Conservation (phyloP, 192 early-diverging fungal genomes). For the Tieghemiomyces parasiticus region DNA sequence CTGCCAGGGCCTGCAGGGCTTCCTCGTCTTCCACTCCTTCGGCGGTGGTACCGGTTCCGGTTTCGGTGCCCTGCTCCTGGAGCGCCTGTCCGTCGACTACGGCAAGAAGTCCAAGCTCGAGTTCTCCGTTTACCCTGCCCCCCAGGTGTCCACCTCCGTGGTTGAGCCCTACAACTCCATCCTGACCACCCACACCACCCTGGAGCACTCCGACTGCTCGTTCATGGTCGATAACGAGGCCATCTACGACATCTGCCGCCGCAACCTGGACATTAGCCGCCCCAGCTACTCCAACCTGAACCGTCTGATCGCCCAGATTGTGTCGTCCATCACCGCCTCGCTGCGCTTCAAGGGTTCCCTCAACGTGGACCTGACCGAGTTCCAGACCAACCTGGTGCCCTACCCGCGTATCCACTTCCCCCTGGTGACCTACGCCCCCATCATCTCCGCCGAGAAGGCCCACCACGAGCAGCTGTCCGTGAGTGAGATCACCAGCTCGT, state of each 20-base stretch:
- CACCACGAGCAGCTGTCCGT: constrained; percentile 94
- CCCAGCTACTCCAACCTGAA: constrained; percentile 97
- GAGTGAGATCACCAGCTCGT: constrained; percentile 88
- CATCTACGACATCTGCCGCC: constrained; percentile 98
- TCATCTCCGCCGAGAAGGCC: constrained; percentile 90
- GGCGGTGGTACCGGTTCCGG: constrained; percentile 99
- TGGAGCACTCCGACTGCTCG: constrained; percentile 97
- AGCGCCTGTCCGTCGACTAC: constrained; percentile 99
- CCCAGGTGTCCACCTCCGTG: constrained; percentile 91
- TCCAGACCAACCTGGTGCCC: constrained; percentile 99
- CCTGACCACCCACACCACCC: constrained; percentile 96
- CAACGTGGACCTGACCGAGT: constrained; percentile 98
- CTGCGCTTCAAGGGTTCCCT: constrained; percentile 97
- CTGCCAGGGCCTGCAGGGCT: constrained; percentile 97
- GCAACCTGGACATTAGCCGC: constrained; percentile 92
- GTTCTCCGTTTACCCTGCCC: constrained; percentile 98
- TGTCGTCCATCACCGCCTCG: constrained; percentile 98
- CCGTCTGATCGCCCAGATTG: constrained; percentile 95
- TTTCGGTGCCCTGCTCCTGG: constrained; percentile 93
- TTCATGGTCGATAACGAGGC: constrained; percentile 99
- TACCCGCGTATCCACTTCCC: constrained; percentile 99
- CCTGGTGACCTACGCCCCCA: constrained; percentile 91
- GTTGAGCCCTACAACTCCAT: constrained; percentile 99
- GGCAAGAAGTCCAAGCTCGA: constrained; percentile 99
- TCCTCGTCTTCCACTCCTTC: constrained; percentile 99